phyloP scores from a whole-genome alignment of 768 basidiomycete species.

The Rhodotorula diobovata region DNA sequence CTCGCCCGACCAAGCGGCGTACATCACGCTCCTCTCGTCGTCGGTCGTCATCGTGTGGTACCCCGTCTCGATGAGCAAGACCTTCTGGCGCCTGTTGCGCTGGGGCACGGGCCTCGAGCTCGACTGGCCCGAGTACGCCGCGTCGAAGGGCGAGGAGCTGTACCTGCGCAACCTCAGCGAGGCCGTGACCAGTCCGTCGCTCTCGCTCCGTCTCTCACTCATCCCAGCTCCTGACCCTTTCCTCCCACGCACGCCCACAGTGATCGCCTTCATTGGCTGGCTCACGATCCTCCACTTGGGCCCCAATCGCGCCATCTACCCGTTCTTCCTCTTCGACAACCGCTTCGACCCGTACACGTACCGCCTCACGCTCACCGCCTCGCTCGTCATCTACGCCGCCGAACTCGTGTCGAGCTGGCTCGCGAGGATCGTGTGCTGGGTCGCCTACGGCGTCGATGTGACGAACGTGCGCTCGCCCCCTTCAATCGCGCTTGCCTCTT shows the following conservation, averaged over 20 bases:
- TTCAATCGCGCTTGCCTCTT: neutral
- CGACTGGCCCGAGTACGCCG: conserved; percentile 48
- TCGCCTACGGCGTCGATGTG: conserved; percentile 48
- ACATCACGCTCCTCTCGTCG: conserved; percentile 48
- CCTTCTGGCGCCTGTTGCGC: conserved; percentile 46
- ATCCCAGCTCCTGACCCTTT: neutral
- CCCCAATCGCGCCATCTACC: conserved; percentile 50
- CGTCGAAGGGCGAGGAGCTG: conserved; percentile 39
- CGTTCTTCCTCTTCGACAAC: conserved; percentile 50
- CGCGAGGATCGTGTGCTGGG: conserved; percentile 46
- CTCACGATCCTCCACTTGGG: conserved; percentile 48
- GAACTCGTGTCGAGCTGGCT: conserved; percentile 49
- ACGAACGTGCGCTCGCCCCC: conserved; percentile 36
- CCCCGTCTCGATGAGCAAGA: conserved; percentile 50
- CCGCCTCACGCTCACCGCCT: conserved; percentile 49
- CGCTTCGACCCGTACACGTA: conserved; percentile 50
- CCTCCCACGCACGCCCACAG: neutral
- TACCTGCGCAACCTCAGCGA: conserved; percentile 51
- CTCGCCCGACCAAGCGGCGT: conserved; percentile 47
- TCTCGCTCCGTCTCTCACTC: neutral
- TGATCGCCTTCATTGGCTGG: conserved; percentile 47
- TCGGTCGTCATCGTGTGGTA: conserved; percentile 47
- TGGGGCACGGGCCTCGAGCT: conserved; percentile 46
- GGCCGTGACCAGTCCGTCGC: conserved; percentile 47
- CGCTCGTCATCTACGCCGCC: conserved; percentile 48